phyloP scores from a whole-genome alignment of 2,329 filamentous ascomycete species.

The Xylaria sp. region DNA sequence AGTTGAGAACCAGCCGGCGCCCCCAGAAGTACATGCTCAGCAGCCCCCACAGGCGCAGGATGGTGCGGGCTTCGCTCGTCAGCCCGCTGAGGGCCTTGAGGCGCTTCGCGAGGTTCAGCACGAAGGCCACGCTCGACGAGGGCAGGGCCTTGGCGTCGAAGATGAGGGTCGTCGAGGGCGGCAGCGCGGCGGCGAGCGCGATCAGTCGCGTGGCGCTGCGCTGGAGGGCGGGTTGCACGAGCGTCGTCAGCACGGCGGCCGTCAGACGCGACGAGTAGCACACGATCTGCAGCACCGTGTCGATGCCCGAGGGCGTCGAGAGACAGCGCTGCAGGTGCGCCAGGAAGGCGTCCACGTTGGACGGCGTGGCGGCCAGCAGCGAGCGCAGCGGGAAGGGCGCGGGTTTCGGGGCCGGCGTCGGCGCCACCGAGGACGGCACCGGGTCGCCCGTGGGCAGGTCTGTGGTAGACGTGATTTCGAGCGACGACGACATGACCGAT shows the following conservation, averaged over 20 bases:
- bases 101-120: constrained; percentile 62
- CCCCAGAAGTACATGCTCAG: constrained; percentile 78
- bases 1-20: constrained; percentile 58
- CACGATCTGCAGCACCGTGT: constrained; percentile 74
- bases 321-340: constrained; percentile 70
- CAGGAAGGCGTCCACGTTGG: constrained; percentile 64
- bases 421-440: constrained; percentile 47
- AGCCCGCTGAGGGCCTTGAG: constrained; percentile 72
- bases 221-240: constrained; percentile 68
- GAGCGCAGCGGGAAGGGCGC: constrained; percentile 45
- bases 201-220: constrained; percentile 63
- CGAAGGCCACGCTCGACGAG: constrained; percentile 54
- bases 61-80: constrained; percentile 77
- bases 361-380: constrained; percentile 52
- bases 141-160: constrained; percentile 53
- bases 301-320: constrained; percentile 74
- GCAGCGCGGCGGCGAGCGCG: constrained; percentile 63
- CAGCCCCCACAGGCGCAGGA: constrained; percentile 80
- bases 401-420: constrained; percentile 42
- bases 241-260: constrained; percentile 61
- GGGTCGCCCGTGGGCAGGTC: constrained; percentile 54
- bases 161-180: constrained; percentile 60
- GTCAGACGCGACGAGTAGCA: constrained; percentile 73
- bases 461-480: constrained; percentile 45
- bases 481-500: constrained; percentile 36